phyloP scores from a whole-genome alignment of 495 filamentous ascomycete species.

The Delitschia confertaspora region DNA sequence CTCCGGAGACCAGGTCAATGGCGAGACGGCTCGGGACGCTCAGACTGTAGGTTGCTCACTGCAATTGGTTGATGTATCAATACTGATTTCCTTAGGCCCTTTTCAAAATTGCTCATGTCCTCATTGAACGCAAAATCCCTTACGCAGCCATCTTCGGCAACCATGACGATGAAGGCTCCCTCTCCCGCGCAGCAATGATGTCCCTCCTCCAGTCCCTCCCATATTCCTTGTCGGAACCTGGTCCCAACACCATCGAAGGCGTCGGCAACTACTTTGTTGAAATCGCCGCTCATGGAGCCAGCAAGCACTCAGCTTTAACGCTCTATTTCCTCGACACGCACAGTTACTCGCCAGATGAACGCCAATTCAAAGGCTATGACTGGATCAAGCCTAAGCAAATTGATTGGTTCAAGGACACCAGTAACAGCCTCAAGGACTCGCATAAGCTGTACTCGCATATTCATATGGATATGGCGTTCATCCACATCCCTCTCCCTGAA shows the following conservation, averaged over 20 bases:
- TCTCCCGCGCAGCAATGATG: constrained; percentile 72
- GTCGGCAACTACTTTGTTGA: constrained; percentile 94
- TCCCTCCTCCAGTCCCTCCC: constrained; percentile 73
- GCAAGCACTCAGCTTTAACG: constrained; percentile 79
- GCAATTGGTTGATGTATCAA: not conserved
- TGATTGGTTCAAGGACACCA: constrained; percentile 79
- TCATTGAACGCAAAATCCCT: constrained; percentile 79
- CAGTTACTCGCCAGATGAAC: constrained; percentile 82
- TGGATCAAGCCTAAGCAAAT: constrained; percentile 94
- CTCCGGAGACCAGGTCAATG: constrained; percentile 90
- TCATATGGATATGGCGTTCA: constrained; percentile 94
- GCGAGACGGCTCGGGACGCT: constrained; percentile 83
- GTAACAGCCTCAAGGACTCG: constrained; percentile 61
- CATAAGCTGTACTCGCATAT: constrained; percentile 70
- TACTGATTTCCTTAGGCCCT: constrained; percentile 48
- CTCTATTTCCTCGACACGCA: constrained; percentile 93
- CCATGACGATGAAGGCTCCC: constrained; percentile 87
- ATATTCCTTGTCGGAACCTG: constrained; percentile 75
- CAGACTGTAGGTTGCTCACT: constrained; percentile 50
- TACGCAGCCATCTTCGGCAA: constrained; percentile 95
- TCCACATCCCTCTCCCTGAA: constrained; percentile 93
- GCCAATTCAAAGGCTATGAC: constrained; percentile 78
- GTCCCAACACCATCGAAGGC: constrained; percentile 74
- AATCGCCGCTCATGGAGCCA: constrained; percentile 67
- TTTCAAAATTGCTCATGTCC: constrained; percentile 82